Base-by-base conservation (phyloP, 78 protist genomes). In the Polysphondylium violaceum region DNA sequence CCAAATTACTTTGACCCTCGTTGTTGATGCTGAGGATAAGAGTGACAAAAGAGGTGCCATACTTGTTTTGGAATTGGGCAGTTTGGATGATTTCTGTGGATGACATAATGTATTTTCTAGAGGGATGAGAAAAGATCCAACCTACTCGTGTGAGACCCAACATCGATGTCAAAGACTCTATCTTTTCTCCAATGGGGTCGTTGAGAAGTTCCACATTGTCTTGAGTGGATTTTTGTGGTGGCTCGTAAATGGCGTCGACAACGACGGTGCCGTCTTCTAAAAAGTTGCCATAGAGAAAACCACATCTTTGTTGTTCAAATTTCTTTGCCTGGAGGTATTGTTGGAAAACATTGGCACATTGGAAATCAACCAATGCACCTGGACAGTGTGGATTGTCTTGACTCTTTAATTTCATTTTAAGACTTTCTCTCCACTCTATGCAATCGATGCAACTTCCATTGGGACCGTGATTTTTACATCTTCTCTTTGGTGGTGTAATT, bases 381-480 rank as follows among this genome's bases (percentile, higher is more conserved):
- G 79, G 79, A 56, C 72, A 58, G 12, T 50, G 64, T 56, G 91
- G 73, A 67, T 41, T 41, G 43, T 83, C 91, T 43, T 83, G 91
- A 33, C 64, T 43, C 79, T 83, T 83, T 12, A 83, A 29, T 56
- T 71, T 83, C 91, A 83, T 83, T 79, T 83, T 83, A 35, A 83
- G 31, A 56, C 74, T 41, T 64, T 83, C 91, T 50, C 91, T 69
- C 91, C 91, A 83, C 21, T 83, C 91, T n/a, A 83, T 83, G 33
- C 91, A 83, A 0, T 83, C 91, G 17, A 83, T 64, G 56, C 91
- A 83, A n/a, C 63, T 40, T 29, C 91, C 91, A 58, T 83, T 51
- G 21, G 33, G 23, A 33, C 91, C 91, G 43, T 83, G 91, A 58
- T 83, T 83, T 43, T 83, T 83, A 58, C 91, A 83, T 69, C 60